These are phyloP conservation scores for Bacidia gigantensis DNA, from an alignment of 495 filamentous ascomycete genomes.

Conservation along the genomic window DNA sequence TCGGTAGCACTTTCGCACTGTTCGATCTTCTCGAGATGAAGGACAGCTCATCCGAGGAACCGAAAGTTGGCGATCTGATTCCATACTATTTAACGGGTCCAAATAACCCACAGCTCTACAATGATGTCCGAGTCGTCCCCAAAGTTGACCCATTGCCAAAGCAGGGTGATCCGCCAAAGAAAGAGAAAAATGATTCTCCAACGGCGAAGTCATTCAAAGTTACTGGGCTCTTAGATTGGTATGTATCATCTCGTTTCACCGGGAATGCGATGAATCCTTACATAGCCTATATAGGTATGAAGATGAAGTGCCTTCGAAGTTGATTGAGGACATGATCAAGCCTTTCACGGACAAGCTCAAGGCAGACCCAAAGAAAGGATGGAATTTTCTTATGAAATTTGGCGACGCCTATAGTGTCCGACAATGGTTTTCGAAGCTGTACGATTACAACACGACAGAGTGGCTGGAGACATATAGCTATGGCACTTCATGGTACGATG, in stretches of 20 bases:
- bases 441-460: constrained; percentile 14
- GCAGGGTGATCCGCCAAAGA: not conserved
- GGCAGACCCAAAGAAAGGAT: constrained; percentile 4
- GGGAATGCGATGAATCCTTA: too few relatives aligned
- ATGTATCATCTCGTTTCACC: not conserved
- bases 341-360: constrained; percentile 6
- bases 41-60: not conserved
- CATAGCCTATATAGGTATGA: too few relatives aligned
- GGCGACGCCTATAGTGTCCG: constrained; percentile 7
- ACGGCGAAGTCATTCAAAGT: constrained; percentile 5
- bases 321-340: constrained; percentile 2
- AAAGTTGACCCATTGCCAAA: not conserved
- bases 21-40: constrained; percentile 4
- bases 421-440: constrained; percentile 10
- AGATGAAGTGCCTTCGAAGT: not conserved
- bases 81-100: constrained; percentile 16
- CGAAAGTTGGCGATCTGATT: constrained; percentile 12
- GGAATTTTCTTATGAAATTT: constrained; percentile 5
- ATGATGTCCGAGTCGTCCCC: constrained; percentile 8
- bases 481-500: constrained; percentile 24
- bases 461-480: constrained; percentile 13
- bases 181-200: not conserved
- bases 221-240: constrained; percentile 2
- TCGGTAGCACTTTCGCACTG: not conserved
- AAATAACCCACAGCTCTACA: constrained; percentile 15